Evolutionary conservation across 1,284 basidiomycete genomes (phyloP), one percentile per base, ranked within the genome.

Genomic region (Boletus sp.): DNA sequence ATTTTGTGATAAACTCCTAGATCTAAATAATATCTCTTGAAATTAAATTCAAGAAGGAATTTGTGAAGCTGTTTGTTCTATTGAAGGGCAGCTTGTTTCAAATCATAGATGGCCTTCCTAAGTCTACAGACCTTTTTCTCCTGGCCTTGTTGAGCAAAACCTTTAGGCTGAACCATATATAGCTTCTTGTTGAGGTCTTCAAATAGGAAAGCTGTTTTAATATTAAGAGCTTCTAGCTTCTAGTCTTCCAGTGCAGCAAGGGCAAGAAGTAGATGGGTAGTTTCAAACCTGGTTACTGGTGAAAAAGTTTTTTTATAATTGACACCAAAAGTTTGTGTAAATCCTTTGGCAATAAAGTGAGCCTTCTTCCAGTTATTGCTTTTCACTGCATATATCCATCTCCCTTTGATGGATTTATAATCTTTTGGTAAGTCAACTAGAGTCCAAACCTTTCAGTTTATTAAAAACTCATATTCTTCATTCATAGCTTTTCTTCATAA

Each of bases 141-240:
- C 8, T 25, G 14, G 4, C 36, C 36, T 7, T 38, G 25, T 2
- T 9, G 8, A 2, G 26, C 5, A 6, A 25, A 38, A n/a, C 9
- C 36, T 14, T 25, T 23, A 13, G 23, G n/a, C 26, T 38, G 29
- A 6, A n/a, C 29, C 29, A 30, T n/a, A 30, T 30, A 30, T 5
- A 30, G 4, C 38, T 75, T 69, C 1, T 72, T 59, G 8, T 60
- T 46, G 0, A 80, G 62, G 0, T 60, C 36, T 1, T 71, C 72
- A 53, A 75, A 69, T 0, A 76, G 61, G 53, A 71, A 80, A 0
- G 75, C 74, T 0, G 69, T 74, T 30, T 74, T 73, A 38, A 80
- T 61, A 50, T 81, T 72, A 5, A 75, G 57, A 38, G 74, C 71
- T 23, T 67, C 59, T 1, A 70, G 46, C n/a, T 71, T 65, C 62